Evolutionary conservation across 176 grass and related monocot genomes (phyloP).

Genomic region (Oryza glumipatula): DNA sequence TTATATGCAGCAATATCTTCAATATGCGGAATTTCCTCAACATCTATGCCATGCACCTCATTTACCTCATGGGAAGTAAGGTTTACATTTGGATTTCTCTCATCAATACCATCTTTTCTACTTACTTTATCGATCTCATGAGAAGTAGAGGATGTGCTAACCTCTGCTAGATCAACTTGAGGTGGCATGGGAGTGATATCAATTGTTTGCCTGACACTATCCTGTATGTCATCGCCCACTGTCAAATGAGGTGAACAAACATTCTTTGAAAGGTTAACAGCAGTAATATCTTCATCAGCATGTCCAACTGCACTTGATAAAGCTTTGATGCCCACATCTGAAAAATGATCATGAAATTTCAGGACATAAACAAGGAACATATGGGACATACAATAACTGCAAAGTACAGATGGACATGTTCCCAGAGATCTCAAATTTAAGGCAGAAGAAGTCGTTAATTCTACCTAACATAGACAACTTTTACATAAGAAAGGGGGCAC

Average conservation of each 20-base stretch:
- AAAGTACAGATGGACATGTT: background rate
- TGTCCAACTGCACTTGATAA: conserved; percentile 12
- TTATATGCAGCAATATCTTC: conserved; percentile 13
- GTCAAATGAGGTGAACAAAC: background rate
- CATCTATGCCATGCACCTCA: background rate
- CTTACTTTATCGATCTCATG: conserved; percentile 15
- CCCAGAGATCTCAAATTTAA: background rate
- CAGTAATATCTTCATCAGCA: background rate
- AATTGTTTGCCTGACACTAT: conserved; percentile 29
- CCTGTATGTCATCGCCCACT: background rate
- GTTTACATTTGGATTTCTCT: conserved; percentile 7
- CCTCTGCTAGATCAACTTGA: conserved; percentile 29
- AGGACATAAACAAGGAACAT: conserved; percentile 19
- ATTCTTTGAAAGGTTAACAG: conserved; percentile 9
- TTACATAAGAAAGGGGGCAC: background rate
- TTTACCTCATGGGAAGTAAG: background rate
- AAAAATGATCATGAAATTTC: conserved; percentile 17
- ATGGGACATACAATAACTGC: background rate
- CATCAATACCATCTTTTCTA: conserved; percentile 16
- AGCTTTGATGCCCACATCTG: conserved; percentile 27
- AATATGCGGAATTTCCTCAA: conserved; percentile 32
- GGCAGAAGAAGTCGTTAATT: background rate
- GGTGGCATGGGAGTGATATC: conserved; percentile 1
- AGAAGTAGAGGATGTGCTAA: background rate
- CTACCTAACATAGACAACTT: background rate